These are phyloP conservation scores for Desmodesmus armatus DNA, from an alignment of 139 green algal species.

Conservation along the genomic window DNA sequence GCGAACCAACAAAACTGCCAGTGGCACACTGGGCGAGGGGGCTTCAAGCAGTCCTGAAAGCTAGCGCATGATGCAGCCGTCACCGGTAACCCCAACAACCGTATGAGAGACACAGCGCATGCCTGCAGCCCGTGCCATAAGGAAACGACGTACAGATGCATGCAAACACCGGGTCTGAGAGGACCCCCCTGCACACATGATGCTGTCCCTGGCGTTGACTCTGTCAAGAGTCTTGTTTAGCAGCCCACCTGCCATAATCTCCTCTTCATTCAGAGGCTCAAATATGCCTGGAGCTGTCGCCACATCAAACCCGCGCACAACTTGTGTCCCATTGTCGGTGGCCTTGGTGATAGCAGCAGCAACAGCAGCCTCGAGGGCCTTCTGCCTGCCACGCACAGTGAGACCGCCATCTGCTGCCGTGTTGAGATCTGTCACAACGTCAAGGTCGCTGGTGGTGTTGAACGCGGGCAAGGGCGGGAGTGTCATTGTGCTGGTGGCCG, in stretches of 20 bases:
- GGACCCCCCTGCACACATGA: no score
- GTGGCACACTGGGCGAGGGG: no score
- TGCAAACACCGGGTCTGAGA: no score
- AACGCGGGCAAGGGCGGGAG: background rate
- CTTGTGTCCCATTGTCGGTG: background rate
- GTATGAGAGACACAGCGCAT: no score
- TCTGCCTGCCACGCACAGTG: background rate
- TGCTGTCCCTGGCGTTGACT: no score
- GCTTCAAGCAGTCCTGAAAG: no score
- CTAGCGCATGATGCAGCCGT: background rate
- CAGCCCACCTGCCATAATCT: conserved; percentile 11
- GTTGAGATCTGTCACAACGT: conserved; percentile 7
- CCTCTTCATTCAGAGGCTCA: background rate
- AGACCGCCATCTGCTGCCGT: background rate
- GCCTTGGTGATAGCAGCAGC: background rate
- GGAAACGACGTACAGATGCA: background rate
- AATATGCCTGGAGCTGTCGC: conserved; percentile 7
- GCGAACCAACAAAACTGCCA: background rate
- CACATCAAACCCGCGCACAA: background rate
- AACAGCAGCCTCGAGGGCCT: background rate
- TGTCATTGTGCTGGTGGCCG: background rate
- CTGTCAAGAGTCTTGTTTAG: no score
- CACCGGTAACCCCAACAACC: background rate
- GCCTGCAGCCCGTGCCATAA: background rate
- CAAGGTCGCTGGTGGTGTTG: background rate